Conservation (phyloP, 768 basidiomycete genomes). For the Peribolospora kevripleyi region DNA sequence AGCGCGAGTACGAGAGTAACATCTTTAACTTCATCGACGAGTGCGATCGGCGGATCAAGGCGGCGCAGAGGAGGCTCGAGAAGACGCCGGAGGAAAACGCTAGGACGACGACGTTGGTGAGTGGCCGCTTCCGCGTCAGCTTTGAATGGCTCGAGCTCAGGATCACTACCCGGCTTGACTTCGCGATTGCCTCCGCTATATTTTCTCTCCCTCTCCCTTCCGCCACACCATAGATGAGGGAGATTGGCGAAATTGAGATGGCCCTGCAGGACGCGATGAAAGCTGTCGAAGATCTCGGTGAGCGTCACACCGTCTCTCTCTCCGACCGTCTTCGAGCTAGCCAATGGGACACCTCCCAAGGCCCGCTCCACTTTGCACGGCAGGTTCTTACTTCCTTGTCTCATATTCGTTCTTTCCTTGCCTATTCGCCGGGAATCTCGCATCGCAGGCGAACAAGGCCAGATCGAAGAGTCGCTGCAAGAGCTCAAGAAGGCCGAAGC, state of each 20-base stretch:
- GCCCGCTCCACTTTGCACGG: too few species aligned
- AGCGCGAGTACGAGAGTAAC: conserved; percentile 85
- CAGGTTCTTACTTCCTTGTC: not conserved
- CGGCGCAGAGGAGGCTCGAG: conserved; percentile 80
- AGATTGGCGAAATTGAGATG: conserved; percentile 97
- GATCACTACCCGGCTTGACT: not conserved
- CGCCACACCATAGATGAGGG: conserved; percentile 47
- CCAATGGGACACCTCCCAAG: too few species aligned
- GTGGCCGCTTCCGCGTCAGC: conserved; percentile 10
- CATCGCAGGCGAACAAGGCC: conserved; percentile 70
- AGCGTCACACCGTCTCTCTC: conserved; percentile 8
- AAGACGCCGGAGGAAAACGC: conserved; percentile 99
- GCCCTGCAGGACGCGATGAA: conserved; percentile 97
- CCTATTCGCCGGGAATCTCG: not conserved
- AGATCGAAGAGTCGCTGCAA: conserved; percentile 94
- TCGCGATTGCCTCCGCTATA: not conserved
- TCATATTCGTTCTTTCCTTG: conserved; percentile 3
- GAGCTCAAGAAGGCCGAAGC: conserved; percentile 96
- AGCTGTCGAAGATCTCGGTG: conserved; percentile 82
- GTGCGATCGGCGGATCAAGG: conserved; percentile 83
- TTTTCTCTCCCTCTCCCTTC: not conserved
- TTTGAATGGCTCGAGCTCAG: not conserved
- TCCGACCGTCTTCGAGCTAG: not conserved
- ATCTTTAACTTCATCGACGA: conserved; percentile 94
- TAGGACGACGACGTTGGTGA: conserved; percentile 81